These are phyloP conservation scores for Fusarium torreyae DNA, from an alignment of 2,329 filamentous ascomycete species.

Conservation along the genomic window DNA sequence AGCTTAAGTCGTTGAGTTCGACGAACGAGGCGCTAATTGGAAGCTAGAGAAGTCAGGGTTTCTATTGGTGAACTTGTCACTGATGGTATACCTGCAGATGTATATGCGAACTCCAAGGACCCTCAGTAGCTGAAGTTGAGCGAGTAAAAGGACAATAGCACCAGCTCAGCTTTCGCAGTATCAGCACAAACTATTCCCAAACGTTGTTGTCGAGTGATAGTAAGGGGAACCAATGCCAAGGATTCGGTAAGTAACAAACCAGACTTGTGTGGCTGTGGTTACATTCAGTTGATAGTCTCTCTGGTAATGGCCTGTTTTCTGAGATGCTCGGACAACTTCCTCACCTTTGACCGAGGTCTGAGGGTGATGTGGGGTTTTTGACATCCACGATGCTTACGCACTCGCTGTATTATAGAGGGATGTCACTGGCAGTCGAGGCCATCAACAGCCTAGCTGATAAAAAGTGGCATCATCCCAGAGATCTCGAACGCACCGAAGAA, in stretches of 20 bases:
- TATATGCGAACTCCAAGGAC: background rate
- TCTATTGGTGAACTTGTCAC: no score
- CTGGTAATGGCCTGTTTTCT: constrained; percentile 1
- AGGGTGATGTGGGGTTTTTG: background rate
- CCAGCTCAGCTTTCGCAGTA: background rate
- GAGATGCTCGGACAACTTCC: constrained; percentile 23
- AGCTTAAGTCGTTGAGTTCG: background rate
- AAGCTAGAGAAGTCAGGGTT: no score
- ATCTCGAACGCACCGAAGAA: constrained; percentile 14
- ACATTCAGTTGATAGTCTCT: constrained; percentile 10
- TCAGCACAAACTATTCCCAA: background rate
- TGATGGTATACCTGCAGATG: no score
- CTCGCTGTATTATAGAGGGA: background rate
- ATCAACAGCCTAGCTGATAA: background rate
- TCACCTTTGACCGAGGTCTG: background rate
- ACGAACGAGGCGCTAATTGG: background rate
- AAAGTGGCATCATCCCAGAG: constrained; percentile 19
- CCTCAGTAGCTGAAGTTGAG: background rate
- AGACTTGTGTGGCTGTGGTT: constrained; percentile 4
- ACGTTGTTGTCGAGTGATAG: background rate
- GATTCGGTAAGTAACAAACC: background rate
- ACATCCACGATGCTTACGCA: background rate
- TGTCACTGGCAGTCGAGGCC: background rate
- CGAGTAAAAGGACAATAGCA: background rate
- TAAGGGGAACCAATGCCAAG: background rate